phyloP scores from a whole-genome alignment of 1,139 yeast genomes.

The Suhomyces atakaporum region DNA sequence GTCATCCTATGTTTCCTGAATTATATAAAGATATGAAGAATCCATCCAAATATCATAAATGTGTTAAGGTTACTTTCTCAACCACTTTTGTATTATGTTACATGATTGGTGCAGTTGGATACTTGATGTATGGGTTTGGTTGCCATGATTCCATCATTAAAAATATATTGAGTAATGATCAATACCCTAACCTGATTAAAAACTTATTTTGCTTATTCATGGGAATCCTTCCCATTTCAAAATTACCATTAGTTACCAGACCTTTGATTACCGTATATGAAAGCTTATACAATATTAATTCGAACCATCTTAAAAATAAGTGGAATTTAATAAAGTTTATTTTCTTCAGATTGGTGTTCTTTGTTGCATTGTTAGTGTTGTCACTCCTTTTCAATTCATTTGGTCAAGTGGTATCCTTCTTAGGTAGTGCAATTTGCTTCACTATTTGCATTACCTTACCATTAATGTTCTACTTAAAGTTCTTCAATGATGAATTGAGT shows the following conservation, averaged over 20 bases:
- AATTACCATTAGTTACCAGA: constrained; percentile 41
- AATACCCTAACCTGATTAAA: constrained; percentile 36
- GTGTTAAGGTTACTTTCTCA: constrained; percentile 36
- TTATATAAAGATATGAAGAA: constrained; percentile 81
- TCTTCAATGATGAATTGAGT: constrained; percentile 53
- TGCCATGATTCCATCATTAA: constrained; percentile 44
- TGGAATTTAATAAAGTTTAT: constrained; percentile 13
- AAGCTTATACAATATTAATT: constrained; percentile 13
- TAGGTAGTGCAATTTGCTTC: constrained; percentile 82
- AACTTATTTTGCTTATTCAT: constrained; percentile 35
- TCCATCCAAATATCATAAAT: constrained; percentile 44
- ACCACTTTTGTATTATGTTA: constrained; percentile 38
- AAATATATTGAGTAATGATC: constrained; percentile 36
- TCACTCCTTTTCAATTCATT: constrained; percentile 72
- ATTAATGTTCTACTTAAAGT: constrained; percentile 62
- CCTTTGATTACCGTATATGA: constrained; percentile 48
- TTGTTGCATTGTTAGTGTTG: constrained; percentile 38
- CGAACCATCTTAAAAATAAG: not conserved
- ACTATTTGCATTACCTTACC: constrained; percentile 81
- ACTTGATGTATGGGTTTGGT: constrained; percentile 41
- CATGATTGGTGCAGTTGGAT: constrained; percentile 38
- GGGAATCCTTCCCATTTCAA: constrained; percentile 45
- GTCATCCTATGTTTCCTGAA: constrained; percentile 85
- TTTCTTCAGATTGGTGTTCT: constrained; percentile 25
- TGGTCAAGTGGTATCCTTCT: constrained; percentile 78